Conservation (phyloP, 73 alveolate species). For the Paramecium biaurelia region DNA sequence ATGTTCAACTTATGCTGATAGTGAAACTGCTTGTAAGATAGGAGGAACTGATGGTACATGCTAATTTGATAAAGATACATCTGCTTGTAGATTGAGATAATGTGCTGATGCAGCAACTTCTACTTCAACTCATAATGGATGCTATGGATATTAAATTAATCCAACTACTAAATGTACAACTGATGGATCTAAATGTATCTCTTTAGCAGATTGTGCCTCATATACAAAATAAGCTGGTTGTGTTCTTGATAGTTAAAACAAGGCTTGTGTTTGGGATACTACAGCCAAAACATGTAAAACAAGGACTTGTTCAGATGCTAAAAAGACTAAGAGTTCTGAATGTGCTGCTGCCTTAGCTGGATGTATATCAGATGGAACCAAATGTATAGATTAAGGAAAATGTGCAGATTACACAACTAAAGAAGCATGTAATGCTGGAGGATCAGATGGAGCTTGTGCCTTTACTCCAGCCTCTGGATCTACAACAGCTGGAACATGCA, state of each 20-base stretch:
- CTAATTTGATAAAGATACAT: background rate
- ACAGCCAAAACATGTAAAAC: background rate
- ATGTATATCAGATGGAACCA: slow-evolving; percentile 41
- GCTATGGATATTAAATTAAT: background rate
- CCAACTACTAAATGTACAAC: background rate
- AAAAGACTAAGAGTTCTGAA: background rate
- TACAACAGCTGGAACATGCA: slow-evolving; percentile 28
- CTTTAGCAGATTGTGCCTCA: background rate
- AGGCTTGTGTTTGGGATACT: background rate
- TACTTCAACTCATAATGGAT: slow-evolving; percentile 16
- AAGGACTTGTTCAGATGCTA: background rate
- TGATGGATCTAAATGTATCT: background rate
- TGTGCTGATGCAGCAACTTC: slow-evolving; percentile 29
- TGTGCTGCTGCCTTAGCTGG: background rate
- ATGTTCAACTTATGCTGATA: background rate
- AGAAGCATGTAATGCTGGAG: slow-evolving; percentile 17
- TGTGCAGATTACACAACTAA: background rate
- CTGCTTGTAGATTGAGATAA: background rate
- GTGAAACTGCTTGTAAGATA: background rate
- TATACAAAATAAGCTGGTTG: slow-evolving; percentile 31
- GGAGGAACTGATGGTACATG: slow-evolving; percentile 48
- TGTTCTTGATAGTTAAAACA: background rate
- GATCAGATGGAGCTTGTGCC: slow-evolving; percentile 51
- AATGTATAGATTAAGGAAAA: background rate
- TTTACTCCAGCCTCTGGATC: slow-evolving; percentile 33